phyloP scores from a whole-genome alignment of 2,329 filamentous ascomycete genomes.

The Aspergillus felis region DNA sequence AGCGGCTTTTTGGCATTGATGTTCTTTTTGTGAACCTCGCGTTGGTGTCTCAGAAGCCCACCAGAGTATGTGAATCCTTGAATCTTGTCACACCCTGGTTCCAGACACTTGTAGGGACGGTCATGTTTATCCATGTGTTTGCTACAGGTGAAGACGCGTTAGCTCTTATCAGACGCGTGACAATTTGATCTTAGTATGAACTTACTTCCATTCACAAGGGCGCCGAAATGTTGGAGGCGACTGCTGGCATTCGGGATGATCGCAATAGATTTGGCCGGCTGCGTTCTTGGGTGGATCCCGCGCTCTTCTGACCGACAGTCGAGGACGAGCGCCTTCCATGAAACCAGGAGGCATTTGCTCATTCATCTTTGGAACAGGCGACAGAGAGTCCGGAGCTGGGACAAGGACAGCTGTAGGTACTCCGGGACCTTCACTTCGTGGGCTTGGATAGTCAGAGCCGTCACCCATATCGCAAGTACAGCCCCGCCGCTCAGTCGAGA shows the following conservation, averaged over 20 bases:
- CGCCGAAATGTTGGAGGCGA: slow-evolving; percentile 65
- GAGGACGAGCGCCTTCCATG: slow-evolving; percentile 36
- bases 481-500: slow-evolving; percentile 29
- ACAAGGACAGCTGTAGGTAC: slow-evolving; percentile 34
- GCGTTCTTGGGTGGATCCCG: slow-evolving; percentile 58
- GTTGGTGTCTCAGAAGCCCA: slow-evolving; percentile 81
- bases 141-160: slow-evolving; percentile 45
- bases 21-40: slow-evolving; percentile 89
- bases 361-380: slow-evolving; percentile 33
- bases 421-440: slow-evolving; percentile 40
- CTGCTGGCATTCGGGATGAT: slow-evolving; percentile 64
- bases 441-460: slow-evolving; percentile 42
- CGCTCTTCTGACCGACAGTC: slow-evolving; percentile 40
- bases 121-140: slow-evolving; percentile 99
- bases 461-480: slow-evolving; percentile 36
- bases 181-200: slow-evolving; percentile 17
- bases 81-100: slow-evolving; percentile 82
- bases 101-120: slow-evolving; percentile 80
- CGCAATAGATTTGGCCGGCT: slow-evolving; percentile 75
- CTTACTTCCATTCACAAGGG: slow-evolving; percentile 93
- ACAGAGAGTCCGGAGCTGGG: slow-evolving; percentile 31
- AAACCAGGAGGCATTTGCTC: slow-evolving; percentile 28
- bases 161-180: slow-evolving; percentile 22
- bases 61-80: slow-evolving; percentile 94
- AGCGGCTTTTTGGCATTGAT: slow-evolving; percentile 83